Evolutionary conservation across 805 yeast genomes (phyloP), one percentile per base, ranked within the genome.

Genomic region (Dipodascus albidus): DNA sequence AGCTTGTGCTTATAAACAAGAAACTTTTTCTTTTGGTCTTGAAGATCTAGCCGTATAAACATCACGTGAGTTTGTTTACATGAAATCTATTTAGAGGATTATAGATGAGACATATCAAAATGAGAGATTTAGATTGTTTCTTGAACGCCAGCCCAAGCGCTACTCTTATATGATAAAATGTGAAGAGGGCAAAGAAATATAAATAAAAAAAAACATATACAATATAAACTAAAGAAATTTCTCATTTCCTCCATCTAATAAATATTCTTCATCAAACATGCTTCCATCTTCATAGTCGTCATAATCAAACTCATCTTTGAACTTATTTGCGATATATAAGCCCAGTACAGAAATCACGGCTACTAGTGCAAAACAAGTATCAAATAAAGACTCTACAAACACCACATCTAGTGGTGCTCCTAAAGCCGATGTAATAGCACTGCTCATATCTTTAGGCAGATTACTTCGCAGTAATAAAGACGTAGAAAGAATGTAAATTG

Each of bases 391-490:
- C 56, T 71, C 74, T 23, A 71, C 70, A 6, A 65, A 59, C 3
- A 57, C 50, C 8, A 68, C 65, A 38, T 69, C 69, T 31, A 71
- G 57, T 6, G 73, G 74, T 17, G 73, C 67, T 3, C 71, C 72
- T 31, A 71, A 60, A 2, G 74, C 74, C 1, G 64, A 53, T n/a
- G 69, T 64, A 23, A 71, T 69, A 6, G 74, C 71, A 2, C 68
- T 62, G 2, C 72, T 65, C 70, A 70, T 66, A 23, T 62, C 62
- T 22, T 61, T 54, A 14, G 76, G 76, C 47, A 72, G 54, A 54
- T 68, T 72, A 55, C 70, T 63, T 3, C 75, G 65, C 52, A 72
- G 62, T 53, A 72, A 57, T 4, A 73, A 62, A 15, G 74, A 70
- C 8, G 73, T 67, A n/a, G 74, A 64, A 23, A 72, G 59, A 24